A percentile compares a stretch with the other conserved stretches of the same genome.
These are phyloP conservation scores for Ceratocystis cacaofunesta DNA, from an alignment of 2,329 filamentous ascomycete genomes.

Conservation along the genomic window DNA sequence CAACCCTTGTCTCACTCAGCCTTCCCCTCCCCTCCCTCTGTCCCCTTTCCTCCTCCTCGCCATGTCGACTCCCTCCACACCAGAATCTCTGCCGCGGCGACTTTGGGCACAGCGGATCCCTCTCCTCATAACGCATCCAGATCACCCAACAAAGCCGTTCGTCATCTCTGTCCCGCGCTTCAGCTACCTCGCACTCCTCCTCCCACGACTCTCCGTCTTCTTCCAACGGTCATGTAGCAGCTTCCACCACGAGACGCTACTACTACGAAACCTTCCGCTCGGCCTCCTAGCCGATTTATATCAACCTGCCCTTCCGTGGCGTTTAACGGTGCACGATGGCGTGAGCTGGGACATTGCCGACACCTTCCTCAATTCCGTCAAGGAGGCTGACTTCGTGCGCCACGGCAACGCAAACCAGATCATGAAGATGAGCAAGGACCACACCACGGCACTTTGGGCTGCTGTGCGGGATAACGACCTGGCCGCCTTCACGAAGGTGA, in stretches of 20 bases:
- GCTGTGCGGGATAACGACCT: conserved; percentile 68
- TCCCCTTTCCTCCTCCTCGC: not conserved
- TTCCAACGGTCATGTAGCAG: conserved; percentile 41
- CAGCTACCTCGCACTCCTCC: conserved; percentile 42
- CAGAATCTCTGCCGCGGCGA: conserved; percentile 27
- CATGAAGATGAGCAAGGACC: conserved; percentile 73
- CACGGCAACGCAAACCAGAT: conserved; percentile 81
- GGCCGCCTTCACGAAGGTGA: conserved; percentile 54
- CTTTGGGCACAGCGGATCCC: conserved; percentile 43
- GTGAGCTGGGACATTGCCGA: conserved; percentile 45
- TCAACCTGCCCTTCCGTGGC: conserved; percentile 39
- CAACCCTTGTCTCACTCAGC: not conserved
- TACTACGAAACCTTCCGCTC: conserved; percentile 38
- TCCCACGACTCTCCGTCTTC: conserved; percentile 39
- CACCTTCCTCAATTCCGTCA: conserved; percentile 49
- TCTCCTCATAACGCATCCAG: conserved; percentile 38
- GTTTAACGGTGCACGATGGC: conserved; percentile 38
- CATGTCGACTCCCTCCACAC: conserved; percentile 8
- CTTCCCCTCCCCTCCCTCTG: conserved; percentile 20
- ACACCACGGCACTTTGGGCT: conserved; percentile 71
- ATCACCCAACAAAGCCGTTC: conserved; percentile 34
- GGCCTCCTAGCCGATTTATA: conserved; percentile 44
- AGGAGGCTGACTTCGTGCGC: conserved; percentile 71
- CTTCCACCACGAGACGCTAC: conserved; percentile 42
- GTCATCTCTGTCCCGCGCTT: conserved; percentile 42